Evolutionary conservation across 2,329 filamentous ascomycete genomes (phyloP), one percentile per base, ranked within the genome.

Genomic region (Myriosclerotinia curreyana): DNA sequence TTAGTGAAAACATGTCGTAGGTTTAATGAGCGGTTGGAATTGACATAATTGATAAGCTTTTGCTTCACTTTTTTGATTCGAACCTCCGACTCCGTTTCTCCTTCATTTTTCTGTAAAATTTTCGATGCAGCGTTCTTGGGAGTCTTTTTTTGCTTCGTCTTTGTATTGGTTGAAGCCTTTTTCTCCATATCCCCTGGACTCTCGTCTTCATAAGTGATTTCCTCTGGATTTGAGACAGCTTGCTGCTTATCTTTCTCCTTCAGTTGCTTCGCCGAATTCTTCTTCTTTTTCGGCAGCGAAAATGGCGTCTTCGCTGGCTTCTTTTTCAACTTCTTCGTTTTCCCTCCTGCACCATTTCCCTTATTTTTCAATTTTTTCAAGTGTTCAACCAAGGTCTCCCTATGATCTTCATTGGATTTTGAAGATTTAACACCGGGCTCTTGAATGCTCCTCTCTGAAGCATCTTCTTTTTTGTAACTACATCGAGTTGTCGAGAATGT

Each of bases 401-500:
- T 48, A 5, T 48, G 11, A 22, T 48, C 11, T 12, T 22, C 11
- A 38, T 38, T 38, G 36, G 12, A 11, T 38, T 38, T 11, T 12
- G 7, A 3, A 38, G 36, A 38, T 38, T 11, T 14, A 38, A 7
- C 22, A 22, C 25, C 34, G 20, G 34, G 22, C 31, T 9, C 7
- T 44, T 46, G 15, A 46, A 14, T 17, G 22, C 3, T 28, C 12
- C 54, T 38, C 17, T 25, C n/a, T 5, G 44, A 25, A 11, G 28
- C 20, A 48, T 48, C 28, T 14, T 55, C 25, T 9, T 40, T 56
- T 42, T 51, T 11, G 22, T 46, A 34, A 48, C 51, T 50, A 34
- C 12, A 31, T 25, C 46, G 31, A 9, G 66, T 66, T 3, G 66
- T 64, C 38, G 66, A 65, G 49, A 68, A 68, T 34, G 52, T 40